Conservation (phyloP, 768 basidiomycete genomes). For the Lactifluus echinatus region DNA sequence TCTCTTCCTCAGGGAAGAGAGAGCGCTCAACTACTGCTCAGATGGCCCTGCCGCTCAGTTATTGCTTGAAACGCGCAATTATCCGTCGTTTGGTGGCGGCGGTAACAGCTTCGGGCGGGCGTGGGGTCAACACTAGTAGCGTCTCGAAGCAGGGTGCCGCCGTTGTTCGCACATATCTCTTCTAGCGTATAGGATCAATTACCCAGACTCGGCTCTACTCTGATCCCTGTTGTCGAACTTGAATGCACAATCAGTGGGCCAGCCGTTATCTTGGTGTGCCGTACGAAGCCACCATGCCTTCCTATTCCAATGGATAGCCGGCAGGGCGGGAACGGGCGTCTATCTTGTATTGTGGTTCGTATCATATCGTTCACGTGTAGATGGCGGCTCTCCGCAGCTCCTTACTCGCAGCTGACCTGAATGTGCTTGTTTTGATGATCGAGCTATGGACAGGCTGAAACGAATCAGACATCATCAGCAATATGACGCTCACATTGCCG, state of each 20-base stretch:
- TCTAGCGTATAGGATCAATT: not conserved
- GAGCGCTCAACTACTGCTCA: not conserved
- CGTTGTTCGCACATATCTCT: not conserved
- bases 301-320: no score
- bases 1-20: not conserved
- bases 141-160: not conserved
- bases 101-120: not conserved
- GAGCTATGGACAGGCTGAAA: not conserved
- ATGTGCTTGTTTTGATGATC: not conserved
- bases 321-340: not conserved
- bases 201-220: not conserved
- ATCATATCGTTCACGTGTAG: not conserved
- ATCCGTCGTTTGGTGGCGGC: not conserved
- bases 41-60: not conserved
- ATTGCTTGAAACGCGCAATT: not conserved
- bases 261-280: not conserved
- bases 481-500: no score
- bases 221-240: not conserved
- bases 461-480: not conserved
- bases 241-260: not conserved
- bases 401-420: not conserved
- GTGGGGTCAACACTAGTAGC: not conserved
- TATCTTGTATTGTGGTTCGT: not conserved
- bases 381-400: not conserved
- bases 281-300: not conserved